Base-by-base conservation (phyloP, 345 rosid species). In the Moricandia arvensis region DNA sequence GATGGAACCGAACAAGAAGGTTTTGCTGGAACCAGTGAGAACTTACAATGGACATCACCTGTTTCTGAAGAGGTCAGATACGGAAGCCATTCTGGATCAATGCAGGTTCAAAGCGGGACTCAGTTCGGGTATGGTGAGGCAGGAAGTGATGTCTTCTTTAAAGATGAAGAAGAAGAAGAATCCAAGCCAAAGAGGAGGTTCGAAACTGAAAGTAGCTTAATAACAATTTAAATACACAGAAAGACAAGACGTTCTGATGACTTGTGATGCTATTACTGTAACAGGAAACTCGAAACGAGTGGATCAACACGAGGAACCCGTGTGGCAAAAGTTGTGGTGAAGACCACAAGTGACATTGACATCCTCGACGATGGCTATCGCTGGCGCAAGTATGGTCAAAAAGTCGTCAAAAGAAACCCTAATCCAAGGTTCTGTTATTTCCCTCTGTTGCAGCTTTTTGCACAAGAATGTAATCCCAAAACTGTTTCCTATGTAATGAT, bases 131-230 rank as follows among this genome's bases (percentile, higher is more conserved):
- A 85, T 13, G 92, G 85, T 59, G 96, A 87, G 75, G 90, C 86
- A 26, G 34, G 61, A 31, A n/a, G 13, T 38, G 53, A 18, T 67
- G 27, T 38, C 8, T 81, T 93, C 59, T 82, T 83, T 71, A 85
- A 81, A 68, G 85, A 88, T 59, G 93, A 86, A 75, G 93, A 91
- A 65, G 93, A 89, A 45, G 93, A 91, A 67, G 98, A 93, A 75
- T 89, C 94, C 4, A 89, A 90, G 71, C 83, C 94, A 15, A 93
- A 93, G 82, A 87, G 96, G 85, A 88, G 98, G 98, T 93, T 11
- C 7, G 26, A 41, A 34, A 49, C 6, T 51, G 17, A 51, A 57
- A 27, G 53, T 43, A 65, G 4, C 69, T 66, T 17, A 16, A 1
- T 53, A 49, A 37, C n/a, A 37, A 60, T 10, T 58, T 13, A 26